Evolutionary conservation across 2,329 filamentous ascomycete genomes (phyloP).

Genomic region (Penicillium sp.): DNA sequence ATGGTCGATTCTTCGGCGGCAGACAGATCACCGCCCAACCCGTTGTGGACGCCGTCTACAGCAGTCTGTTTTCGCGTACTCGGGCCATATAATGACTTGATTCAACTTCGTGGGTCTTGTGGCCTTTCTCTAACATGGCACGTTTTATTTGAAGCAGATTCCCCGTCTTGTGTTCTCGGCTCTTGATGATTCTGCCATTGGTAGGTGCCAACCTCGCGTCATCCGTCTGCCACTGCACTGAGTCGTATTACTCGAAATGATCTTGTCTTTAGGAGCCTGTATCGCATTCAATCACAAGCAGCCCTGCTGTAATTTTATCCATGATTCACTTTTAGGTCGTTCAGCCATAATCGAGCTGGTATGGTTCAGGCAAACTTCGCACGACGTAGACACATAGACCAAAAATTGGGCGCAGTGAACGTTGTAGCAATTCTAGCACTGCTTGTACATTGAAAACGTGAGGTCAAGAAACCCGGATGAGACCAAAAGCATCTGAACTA

Average conservation of each 20-base stretch:
- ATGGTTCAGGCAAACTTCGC: neutral
- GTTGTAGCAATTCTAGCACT: too few relatives aligned
- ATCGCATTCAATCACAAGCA: neutral
- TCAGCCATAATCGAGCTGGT: neutral
- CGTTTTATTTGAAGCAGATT: slow-evolving; percentile 18
- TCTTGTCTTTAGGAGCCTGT: slow-evolving; percentile 20
- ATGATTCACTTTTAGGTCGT: neutral
- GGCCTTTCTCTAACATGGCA: slow-evolving; percentile 28
- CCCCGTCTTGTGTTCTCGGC: slow-evolving; percentile 22
- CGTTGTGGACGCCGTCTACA: slow-evolving; percentile 98
- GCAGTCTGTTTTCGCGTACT: slow-evolving; percentile 86
- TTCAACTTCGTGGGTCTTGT: slow-evolving; percentile 26
- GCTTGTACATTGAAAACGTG: too few relatives aligned
- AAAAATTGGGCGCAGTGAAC: too few relatives aligned
- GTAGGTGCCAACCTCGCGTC: slow-evolving; percentile 36
- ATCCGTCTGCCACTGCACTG: slow-evolving; percentile 20
- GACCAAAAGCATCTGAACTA: neutral
- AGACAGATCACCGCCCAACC: slow-evolving; percentile 90
- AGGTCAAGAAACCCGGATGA: too few relatives aligned
- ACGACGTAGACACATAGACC: neutral
- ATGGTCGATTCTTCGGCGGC: slow-evolving; percentile 93
- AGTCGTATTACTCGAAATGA: slow-evolving; percentile 28
- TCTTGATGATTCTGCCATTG: slow-evolving; percentile 36
- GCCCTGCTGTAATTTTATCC: neutral
- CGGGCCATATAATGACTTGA: slow-evolving; percentile 64